Conservation (phyloP, 495 filamentous ascomycete species). For the Neurospora sp. region DNA sequence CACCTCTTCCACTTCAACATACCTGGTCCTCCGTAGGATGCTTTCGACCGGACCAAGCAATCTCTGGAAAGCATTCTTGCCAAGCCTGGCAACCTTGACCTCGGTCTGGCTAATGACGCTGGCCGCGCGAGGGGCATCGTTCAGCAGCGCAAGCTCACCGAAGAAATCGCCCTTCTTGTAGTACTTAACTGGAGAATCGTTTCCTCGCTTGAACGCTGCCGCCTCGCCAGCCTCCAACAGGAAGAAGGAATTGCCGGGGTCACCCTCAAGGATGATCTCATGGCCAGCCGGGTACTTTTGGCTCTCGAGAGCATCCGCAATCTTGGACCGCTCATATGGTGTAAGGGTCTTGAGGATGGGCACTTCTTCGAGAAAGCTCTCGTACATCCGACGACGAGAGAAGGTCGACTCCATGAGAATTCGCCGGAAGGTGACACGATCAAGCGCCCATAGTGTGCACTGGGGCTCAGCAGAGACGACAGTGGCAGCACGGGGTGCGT, state of each 20-base stretch:
- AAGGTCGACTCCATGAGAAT: constrained; percentile 98
- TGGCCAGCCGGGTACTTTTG: constrained; percentile 73
- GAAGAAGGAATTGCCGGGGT: constrained; percentile 87
- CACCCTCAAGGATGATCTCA: constrained; percentile 83
- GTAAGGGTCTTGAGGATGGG: constrained; percentile 77
- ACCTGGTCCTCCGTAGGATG: constrained; percentile 76
- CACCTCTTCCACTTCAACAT: constrained; percentile 43
- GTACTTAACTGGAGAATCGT: constrained; percentile 55
- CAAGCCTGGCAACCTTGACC: constrained; percentile 89
- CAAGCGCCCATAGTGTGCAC: constrained; percentile 84
- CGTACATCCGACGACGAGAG: constrained; percentile 90
- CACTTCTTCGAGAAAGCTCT: constrained; percentile 95
- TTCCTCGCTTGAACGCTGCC: constrained; percentile 65
- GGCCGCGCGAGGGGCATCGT: constrained; percentile 89
- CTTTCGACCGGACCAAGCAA: constrained; percentile 86
- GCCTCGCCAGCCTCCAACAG: constrained; percentile 83
- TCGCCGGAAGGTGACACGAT: constrained; percentile 92
- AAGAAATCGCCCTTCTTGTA: constrained; percentile 95
- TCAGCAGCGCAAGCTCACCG: constrained; percentile 84
- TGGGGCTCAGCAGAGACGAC: constrained; percentile 72
- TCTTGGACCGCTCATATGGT: constrained; percentile 87
- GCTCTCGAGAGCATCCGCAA: constrained; percentile 89
- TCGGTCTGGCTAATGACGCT: constrained; percentile 72
- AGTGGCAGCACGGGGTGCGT: constrained; percentile 92
- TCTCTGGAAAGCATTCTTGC: constrained; percentile 90